Evolutionary conservation across 371 early-diverging fungal genomes (phyloP).

Genomic region (Umbelopsis sp.): DNA sequence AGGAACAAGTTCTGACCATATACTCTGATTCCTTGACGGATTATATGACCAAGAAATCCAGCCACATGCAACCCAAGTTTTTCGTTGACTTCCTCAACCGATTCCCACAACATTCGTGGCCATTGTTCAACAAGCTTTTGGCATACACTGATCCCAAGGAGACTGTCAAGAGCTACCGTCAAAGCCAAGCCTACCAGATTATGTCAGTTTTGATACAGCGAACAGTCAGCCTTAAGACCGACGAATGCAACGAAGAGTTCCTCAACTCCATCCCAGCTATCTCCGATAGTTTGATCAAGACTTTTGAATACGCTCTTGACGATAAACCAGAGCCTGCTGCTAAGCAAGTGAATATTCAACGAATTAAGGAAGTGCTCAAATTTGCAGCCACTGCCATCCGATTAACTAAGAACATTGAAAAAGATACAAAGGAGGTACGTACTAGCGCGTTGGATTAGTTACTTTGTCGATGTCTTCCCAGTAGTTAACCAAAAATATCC

Average conservation of each 20-base stretch:
- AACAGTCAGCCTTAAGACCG: constrained; percentile 45
- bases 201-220: constrained; percentile 50
- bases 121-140: constrained; percentile 55
- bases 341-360: constrained; percentile 22
- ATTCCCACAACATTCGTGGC: constrained; percentile 67
- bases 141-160: constrained; percentile 55
- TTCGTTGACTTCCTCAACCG: constrained; percentile 66
- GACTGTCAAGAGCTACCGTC: constrained; percentile 69
- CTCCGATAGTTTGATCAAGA: constrained; percentile 21
- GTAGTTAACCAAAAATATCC: not conserved
- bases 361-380: constrained; percentile 39
- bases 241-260: constrained; percentile 41
- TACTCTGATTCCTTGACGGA: constrained; percentile 60
- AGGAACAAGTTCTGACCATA: constrained; percentile 37
- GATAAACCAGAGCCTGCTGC: constrained; percentile 14
- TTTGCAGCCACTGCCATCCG: constrained; percentile 35
- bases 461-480: not conserved
- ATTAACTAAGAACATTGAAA: constrained; percentile 33
- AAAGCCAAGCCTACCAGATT: constrained; percentile 63
- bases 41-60: constrained; percentile 73
- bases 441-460: not conserved
- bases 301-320: constrained; percentile 6
- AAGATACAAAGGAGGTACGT: constrained; percentile 19
- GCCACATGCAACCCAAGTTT: constrained; percentile 65
- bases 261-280: constrained; percentile 31